Conservation (phyloP, 2,329 filamentous ascomycete species). For the Xylogone sp. region DNA sequence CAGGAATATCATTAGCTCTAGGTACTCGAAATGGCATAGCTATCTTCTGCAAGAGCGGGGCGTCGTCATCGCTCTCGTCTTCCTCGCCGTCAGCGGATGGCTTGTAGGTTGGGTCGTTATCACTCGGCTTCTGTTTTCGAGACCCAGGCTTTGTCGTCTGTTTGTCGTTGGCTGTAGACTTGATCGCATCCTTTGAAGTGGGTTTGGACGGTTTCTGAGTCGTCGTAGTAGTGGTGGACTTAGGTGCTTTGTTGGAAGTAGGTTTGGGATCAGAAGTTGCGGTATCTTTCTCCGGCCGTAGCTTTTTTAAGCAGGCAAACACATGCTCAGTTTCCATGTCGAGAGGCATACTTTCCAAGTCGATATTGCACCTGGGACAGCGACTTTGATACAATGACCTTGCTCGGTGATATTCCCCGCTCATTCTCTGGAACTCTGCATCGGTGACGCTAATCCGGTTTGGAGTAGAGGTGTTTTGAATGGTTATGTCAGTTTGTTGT, state of each 20-base stretch:
- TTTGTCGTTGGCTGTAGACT: too few species aligned
- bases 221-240: neutral
- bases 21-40: too few species aligned
- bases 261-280: neutral
- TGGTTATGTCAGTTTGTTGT: neutral
- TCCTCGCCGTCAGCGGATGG: neutral
- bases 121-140: neutral
- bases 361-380: neutral
- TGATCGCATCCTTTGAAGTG: too few species aligned
- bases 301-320: neutral
- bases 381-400: neutral
- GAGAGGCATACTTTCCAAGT: neutral
- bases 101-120: neutral
- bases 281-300: neutral
- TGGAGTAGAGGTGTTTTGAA: neutral
- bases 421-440: neutral
- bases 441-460: neutral
- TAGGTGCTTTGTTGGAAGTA: neutral
- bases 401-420: neutral
- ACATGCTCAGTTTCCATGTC: neutral
- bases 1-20: too few species aligned
- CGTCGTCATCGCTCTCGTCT: neutral
- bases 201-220: neutral
- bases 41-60: too few species aligned
- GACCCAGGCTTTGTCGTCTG: neutral